These are phyloP conservation scores for Fraxinus ornus DNA, from an alignment of 305 asterid genomes.

Conservation along the genomic window DNA sequence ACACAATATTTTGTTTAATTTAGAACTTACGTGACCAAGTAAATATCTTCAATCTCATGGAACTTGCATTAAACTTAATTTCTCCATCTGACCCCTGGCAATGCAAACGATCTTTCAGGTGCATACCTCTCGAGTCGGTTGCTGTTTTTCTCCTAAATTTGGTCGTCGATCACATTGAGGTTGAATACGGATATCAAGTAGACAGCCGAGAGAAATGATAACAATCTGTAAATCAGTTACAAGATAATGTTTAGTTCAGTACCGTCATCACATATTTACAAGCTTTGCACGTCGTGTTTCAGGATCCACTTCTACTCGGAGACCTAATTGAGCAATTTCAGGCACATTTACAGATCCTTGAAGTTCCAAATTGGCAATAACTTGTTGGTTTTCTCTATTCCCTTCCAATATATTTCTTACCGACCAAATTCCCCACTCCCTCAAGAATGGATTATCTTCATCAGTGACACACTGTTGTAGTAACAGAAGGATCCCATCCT, in stretches of 20 bases:
- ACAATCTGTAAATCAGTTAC: not conserved
- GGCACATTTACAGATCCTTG: slow-evolving; percentile 69
- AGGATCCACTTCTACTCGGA: slow-evolving; percentile 84
- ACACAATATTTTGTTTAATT: not conserved
- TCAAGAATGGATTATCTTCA: slow-evolving; percentile 81
- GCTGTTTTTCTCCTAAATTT: not conserved
- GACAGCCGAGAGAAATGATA: not conserved
- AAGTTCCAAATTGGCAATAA: slow-evolving; percentile 59
- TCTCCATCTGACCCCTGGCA: not conserved
- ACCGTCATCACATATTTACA: slow-evolving; percentile 34
- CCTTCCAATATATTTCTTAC: slow-evolving; percentile 75
- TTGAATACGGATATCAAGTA: not conserved
- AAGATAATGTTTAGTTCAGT: not conserved
- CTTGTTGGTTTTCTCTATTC: slow-evolving; percentile 58
- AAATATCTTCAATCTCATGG: not conserved
- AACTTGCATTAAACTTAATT: not conserved
- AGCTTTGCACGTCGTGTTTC: slow-evolving; percentile 71
- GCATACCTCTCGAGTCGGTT: not conserved
- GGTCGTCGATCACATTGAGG: not conserved
- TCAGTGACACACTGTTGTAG: slow-evolving; percentile 75
- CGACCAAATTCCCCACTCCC: slow-evolving; percentile 94
- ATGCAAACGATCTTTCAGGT: not conserved
- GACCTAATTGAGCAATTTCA: slow-evolving; percentile 60
- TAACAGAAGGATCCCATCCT: slow-evolving; percentile 58
- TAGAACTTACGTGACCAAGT: not conserved